Conservation (phyloP, 805 yeast genomes). For the Suhomyces sp. region DNA sequence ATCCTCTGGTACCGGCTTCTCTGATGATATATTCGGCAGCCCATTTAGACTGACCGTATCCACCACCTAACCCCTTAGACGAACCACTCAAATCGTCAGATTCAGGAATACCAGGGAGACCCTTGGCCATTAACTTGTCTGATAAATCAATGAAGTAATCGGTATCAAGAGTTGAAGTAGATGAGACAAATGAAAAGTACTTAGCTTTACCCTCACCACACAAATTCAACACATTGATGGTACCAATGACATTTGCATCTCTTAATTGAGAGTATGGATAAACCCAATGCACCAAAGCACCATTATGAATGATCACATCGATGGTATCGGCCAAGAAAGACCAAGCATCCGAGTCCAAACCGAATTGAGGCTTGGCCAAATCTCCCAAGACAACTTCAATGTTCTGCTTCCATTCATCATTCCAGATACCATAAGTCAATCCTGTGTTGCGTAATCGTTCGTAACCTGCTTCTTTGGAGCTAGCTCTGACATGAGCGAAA, state of each 20-base stretch:
- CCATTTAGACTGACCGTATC: constrained; percentile 99
- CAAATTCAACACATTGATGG: constrained; percentile 78
- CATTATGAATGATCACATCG: constrained; percentile 90
- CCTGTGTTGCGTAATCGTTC: constrained; percentile 77
- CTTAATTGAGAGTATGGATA: constrained; percentile 88
- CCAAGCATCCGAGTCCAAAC: constrained; percentile 63
- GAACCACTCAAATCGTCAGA: constrained; percentile 84
- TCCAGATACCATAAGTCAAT: constrained; percentile 79
- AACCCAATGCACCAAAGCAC: constrained; percentile 99
- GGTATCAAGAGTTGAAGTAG: constrained; percentile 90
- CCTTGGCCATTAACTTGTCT: constrained; percentile 63
- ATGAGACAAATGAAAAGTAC: constrained; percentile 85
- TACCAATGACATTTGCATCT: constrained; percentile 89
- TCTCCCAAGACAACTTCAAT: constrained; percentile 83
- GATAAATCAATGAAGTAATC: constrained; percentile 77
- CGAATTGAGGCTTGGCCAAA: constrained; percentile 70
- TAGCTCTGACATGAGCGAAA: constrained; percentile 90
- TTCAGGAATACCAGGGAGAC: constrained; percentile 74
- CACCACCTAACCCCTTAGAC: constrained; percentile 76
- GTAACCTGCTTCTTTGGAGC: constrained; percentile 62
- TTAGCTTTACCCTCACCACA: constrained; percentile 82
- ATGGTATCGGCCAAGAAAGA: constrained; percentile 50
- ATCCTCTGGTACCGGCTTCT: constrained; percentile 83
- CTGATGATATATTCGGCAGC: constrained; percentile 89
- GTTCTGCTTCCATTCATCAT: constrained; percentile 52